Percentiles rank a stretch among this genome's conserved stretches.
phyloP scores from a whole-genome alignment of 176 grass and related monocot genomes.

The Elaeis guineensis region DNA sequence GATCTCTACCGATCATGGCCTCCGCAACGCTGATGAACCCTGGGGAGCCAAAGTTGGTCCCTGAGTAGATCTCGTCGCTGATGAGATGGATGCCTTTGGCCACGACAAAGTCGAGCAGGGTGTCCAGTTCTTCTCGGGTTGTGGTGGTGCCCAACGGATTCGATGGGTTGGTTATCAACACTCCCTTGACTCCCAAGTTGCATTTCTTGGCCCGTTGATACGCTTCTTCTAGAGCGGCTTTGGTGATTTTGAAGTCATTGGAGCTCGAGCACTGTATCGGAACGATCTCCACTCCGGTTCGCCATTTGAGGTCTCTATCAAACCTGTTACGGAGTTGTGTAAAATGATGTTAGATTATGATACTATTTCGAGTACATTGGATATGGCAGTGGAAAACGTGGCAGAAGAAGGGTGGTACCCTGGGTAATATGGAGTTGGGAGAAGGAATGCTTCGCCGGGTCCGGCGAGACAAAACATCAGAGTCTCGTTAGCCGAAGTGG shows the following conservation, averaged over 20 bases:
- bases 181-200: neutral
- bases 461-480: constrained; percentile 9
- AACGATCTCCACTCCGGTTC: constrained; percentile 5
- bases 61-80: constrained; percentile 17
- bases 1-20: neutral
- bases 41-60: neutral
- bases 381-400: too few relatives aligned
- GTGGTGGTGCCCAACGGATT: constrained; percentile 7
- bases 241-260: constrained; percentile 13
- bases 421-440: constrained; percentile 15
- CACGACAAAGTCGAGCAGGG: constrained; percentile 9
- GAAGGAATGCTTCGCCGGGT: constrained; percentile 9
- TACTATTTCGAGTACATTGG: too few relatives aligned
- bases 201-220: neutral
- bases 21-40: constrained; percentile 8
- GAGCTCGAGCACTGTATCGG: constrained; percentile 14
- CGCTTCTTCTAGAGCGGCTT: neutral
- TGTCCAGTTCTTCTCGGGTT: neutral
- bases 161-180: constrained; percentile 10
- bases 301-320: constrained; percentile 15
- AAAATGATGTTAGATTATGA: too few relatives aligned
- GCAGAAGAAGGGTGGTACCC: neutral
- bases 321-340: neutral
- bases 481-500: constrained; percentile 16
- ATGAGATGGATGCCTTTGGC: constrained; percentile 9